A percentile compares a stretch with the other conserved stretches of the same genome.
Conservation (phyloP, 192 early-diverging fungal genomes). For the Coemansia sp. region DNA sequence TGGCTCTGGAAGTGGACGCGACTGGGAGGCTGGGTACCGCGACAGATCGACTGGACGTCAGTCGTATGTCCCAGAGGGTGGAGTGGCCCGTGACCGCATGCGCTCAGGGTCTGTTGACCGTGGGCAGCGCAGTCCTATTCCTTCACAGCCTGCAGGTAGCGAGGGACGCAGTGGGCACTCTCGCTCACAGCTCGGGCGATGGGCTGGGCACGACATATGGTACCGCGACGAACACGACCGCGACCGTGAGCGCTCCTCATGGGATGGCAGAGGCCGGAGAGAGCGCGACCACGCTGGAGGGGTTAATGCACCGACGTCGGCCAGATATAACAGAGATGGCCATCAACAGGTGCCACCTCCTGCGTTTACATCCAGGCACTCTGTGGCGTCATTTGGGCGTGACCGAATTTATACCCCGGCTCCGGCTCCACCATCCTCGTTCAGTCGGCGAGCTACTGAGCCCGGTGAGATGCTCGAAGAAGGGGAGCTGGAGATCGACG, state of each 20-base stretch:
- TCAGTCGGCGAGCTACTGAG: conserved; percentile 31
- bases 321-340: conserved; percentile 18
- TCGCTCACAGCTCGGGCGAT: conserved; percentile 17
- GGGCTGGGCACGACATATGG: conserved; percentile 23
- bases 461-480: conserved; percentile 40
- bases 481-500: conserved; percentile 43
- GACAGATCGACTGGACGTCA: conserved; percentile 19
- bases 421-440: conserved; percentile 14
- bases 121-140: conserved; percentile 6
- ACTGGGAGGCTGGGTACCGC: conserved; percentile 24
- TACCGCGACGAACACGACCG: conserved; percentile 18
- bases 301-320: neutral
- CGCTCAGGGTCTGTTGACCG: conserved; percentile 24
- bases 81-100: conserved; percentile 22
- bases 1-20: conserved; percentile 14
- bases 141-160: neutral
- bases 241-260: conserved; percentile 15
- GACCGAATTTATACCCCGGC: conserved; percentile 11
- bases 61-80: conserved; percentile 13
- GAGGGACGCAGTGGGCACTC: conserved; percentile 14
- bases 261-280: conserved; percentile 15
- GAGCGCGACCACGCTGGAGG: conserved; percentile 20
- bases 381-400: conserved; percentile 12
- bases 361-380: conserved; percentile 20
- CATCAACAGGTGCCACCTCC: conserved; percentile 21